Percentiles rank a stretch among this genome's conserved stretches.
These are phyloP conservation scores for Malus orientalis DNA, from an alignment of 306 rosid genomes.

Conservation along the genomic window DNA sequence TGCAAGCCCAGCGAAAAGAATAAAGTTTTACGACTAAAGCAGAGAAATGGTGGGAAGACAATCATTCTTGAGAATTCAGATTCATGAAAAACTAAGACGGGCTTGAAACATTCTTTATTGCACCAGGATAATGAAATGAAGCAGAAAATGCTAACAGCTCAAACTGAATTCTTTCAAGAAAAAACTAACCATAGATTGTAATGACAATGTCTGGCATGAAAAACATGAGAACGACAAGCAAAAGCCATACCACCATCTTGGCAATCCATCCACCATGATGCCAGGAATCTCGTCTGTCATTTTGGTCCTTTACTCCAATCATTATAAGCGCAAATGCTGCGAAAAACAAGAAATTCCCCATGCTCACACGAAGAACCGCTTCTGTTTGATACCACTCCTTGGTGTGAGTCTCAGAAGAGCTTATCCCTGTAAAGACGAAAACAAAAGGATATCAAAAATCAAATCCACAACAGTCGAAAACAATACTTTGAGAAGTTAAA, in stretches of 20 bases:
- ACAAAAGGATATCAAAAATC: neutral
- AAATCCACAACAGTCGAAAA: neutral
- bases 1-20: slow-evolving; percentile 18
- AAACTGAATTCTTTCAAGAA: neutral
- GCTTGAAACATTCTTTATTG: neutral
- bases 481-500: neutral
- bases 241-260: slow-evolving; percentile 67
- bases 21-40: neutral
- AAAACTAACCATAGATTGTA: slow-evolving; percentile 54
- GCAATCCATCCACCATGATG: slow-evolving; percentile 95
- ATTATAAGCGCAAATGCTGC: slow-evolving; percentile 64
- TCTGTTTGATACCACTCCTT: slow-evolving; percentile 76
- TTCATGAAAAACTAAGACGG: neutral
- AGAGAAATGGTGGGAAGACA: neutral
- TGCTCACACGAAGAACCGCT: slow-evolving; percentile 93
- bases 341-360: slow-evolving; percentile 88
- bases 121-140: slow-evolving; percentile 7
- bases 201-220: slow-evolving; percentile 64
- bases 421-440: slow-evolving; percentile 51
- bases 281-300: slow-evolving; percentile 90
- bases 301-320: slow-evolving; percentile 92
- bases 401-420: slow-evolving; percentile 40
- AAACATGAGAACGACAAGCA: slow-evolving; percentile 74
- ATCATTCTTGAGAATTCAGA: neutral
- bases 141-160: neutral